Conservation (phyloP, 1,139 yeast genomes). For the Yamadazyma diddensiae region DNA sequence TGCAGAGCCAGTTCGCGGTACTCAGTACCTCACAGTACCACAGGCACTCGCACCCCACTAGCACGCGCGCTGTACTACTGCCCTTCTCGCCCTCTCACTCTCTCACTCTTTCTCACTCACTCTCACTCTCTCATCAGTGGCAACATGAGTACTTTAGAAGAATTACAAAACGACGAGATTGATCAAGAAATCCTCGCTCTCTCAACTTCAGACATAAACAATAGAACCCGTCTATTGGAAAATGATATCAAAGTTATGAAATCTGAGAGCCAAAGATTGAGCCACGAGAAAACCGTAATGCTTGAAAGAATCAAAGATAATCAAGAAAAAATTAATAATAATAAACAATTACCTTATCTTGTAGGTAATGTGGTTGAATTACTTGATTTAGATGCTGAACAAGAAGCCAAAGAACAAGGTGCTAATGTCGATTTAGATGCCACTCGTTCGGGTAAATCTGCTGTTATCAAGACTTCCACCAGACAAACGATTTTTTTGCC, state of each 20-base stretch:
- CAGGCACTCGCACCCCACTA: neutral
- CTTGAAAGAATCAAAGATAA: slow-evolving; percentile 92
- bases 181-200: slow-evolving; percentile 80
- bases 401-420: slow-evolving; percentile 86
- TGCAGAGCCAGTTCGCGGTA: neutral
- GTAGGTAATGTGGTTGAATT: slow-evolving; percentile 98
- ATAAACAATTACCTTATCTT: slow-evolving; percentile 90
- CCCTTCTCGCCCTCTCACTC: neutral
- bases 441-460: slow-evolving; percentile 91
- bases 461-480: slow-evolving; percentile 95
- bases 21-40: neutral
- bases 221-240: slow-evolving; percentile 83
- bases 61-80: neutral
- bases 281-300: slow-evolving; percentile 93
- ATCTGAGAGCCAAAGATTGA: slow-evolving; percentile 84
- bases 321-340: slow-evolving; percentile 93
- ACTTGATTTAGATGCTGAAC: slow-evolving; percentile 83
- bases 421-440: slow-evolving; percentile 95
- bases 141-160: slow-evolving; percentile 67
- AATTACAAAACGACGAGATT: slow-evolving; percentile 55
- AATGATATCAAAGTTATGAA: slow-evolving; percentile 96
- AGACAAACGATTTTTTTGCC: slow-evolving; percentile 97
- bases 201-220: slow-evolving; percentile 79
- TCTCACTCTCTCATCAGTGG: slow-evolving; percentile 5
- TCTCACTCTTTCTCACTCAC: neutral